These are phyloP conservation scores for Mucuna pruriens DNA, from an alignment of 306 rosid species.

Conservation along the genomic window DNA sequence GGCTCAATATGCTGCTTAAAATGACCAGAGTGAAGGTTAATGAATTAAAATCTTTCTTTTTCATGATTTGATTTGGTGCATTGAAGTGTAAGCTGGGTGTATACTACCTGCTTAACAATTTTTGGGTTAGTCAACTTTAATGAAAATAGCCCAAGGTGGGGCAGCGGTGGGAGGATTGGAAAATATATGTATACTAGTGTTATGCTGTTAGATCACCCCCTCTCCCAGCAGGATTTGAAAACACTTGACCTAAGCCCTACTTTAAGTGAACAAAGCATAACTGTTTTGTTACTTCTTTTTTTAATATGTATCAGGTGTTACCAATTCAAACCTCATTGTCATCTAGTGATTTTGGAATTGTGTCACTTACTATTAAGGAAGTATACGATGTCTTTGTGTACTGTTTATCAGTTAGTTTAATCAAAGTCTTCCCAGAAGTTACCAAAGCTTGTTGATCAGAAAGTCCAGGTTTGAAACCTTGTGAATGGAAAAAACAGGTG, in stretches of 20 bases:
- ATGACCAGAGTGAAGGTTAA: conserved; percentile 94
- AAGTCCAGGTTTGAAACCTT: neutral
- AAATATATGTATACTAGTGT: neutral
- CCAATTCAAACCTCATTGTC: neutral
- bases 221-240: neutral
- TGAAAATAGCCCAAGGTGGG: neutral
- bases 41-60: conserved; percentile 29
- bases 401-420: neutral
- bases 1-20: conserved; percentile 78
- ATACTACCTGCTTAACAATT: conserved; percentile 16
- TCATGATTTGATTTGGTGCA: conserved; percentile 27
- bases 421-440: neutral
- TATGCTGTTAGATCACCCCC: conserved; percentile 9
- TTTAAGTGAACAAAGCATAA: conserved; percentile 18
- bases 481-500: neutral
- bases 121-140: conserved; percentile 12
- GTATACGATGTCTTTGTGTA: conserved; percentile 1
- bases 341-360: neutral
- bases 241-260: conserved; percentile 17
- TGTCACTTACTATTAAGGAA: neutral
- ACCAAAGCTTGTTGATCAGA: neutral
- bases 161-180: neutral
- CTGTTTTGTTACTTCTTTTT: neutral
- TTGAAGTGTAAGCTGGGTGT: conserved; percentile 14
- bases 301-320: neutral